Conservation (phyloP, 2,329 filamentous ascomycete species). For the Aspergillus sergii region DNA sequence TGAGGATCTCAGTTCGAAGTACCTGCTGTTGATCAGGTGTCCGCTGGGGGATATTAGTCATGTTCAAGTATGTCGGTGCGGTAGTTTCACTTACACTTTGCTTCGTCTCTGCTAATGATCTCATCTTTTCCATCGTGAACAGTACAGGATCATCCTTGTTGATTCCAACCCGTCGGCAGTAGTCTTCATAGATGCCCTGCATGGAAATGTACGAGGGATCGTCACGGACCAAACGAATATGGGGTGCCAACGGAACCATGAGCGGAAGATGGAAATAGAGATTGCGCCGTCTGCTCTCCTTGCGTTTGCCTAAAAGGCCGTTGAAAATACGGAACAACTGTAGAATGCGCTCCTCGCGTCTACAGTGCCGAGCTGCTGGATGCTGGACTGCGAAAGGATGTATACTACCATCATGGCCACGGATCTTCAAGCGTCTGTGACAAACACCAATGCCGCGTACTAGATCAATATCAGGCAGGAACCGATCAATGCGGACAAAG, state of each 20-base stretch:
- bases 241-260: slow-evolving; percentile 92
- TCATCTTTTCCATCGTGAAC: slow-evolving; percentile 93
- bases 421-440: slow-evolving; percentile 90
- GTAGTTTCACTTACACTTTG: slow-evolving; percentile 44
- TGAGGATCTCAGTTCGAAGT: slow-evolving; percentile 87
- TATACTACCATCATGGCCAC: slow-evolving; percentile 95
- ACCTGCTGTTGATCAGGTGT: slow-evolving; percentile 68
- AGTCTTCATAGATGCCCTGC: slow-evolving; percentile 94
- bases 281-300: slow-evolving; percentile 91
- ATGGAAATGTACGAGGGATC: slow-evolving; percentile 92
- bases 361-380: slow-evolving; percentile 86
- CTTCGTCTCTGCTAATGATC: slow-evolving; percentile 72
- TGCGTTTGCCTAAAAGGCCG: slow-evolving; percentile 84
- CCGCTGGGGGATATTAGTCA: slow-evolving; percentile 39
- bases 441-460: slow-evolving; percentile 89
- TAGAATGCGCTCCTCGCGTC: slow-evolving; percentile 90
- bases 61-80: background rate
- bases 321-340: slow-evolving; percentile 98
- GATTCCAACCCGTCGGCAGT: slow-evolving; percentile 82
- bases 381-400: slow-evolving; percentile 97
- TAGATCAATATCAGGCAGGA: slow-evolving; percentile 91
- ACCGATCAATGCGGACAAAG: slow-evolving; percentile 95
- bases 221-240: slow-evolving; percentile 93
- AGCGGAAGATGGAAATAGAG: slow-evolving; percentile 94
- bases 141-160: slow-evolving; percentile 94